A percentile compares a stretch with the other conserved stretches of the same genome.
These are phyloP conservation scores for Phialocephala sp. DNA, from an alignment of 2,329 filamentous ascomycete species.

Conservation along the genomic window DNA sequence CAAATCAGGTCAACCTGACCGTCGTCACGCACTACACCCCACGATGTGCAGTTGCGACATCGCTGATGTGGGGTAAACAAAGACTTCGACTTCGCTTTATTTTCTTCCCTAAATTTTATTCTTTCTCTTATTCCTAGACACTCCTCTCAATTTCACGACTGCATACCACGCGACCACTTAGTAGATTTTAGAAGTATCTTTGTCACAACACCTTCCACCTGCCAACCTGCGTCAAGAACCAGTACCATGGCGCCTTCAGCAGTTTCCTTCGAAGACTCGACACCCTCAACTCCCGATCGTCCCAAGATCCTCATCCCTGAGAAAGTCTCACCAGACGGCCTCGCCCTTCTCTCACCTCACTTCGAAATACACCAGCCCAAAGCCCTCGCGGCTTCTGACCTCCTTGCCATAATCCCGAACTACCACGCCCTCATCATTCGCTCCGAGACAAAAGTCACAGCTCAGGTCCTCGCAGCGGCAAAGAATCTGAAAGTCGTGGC, in stretches of 20 bases:
- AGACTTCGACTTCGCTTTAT: neutral
- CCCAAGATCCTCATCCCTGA: slow-evolving; percentile 72
- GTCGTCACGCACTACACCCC: neutral
- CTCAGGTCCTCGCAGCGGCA: slow-evolving; percentile 67
- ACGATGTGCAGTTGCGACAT: neutral
- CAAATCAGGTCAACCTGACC: slow-evolving; percentile 1
- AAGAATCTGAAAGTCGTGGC: slow-evolving; percentile 78
- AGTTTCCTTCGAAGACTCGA: slow-evolving; percentile 8
- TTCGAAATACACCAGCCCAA: slow-evolving; percentile 74
- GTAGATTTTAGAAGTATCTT: neutral
- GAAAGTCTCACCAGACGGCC: slow-evolving; percentile 79
- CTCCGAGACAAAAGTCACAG: slow-evolving; percentile 81
- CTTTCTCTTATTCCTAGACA: neutral
- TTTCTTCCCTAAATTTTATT: neutral
- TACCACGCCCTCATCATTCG: slow-evolving; percentile 82
- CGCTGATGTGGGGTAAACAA: slow-evolving; percentile 10
- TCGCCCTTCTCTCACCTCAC: slow-evolving; percentile 68
- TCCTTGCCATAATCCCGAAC: slow-evolving; percentile 68
- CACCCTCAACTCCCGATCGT: slow-evolving; percentile 18
- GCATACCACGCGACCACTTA: neutral
- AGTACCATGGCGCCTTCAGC: slow-evolving; percentile 37
- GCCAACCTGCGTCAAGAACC: neutral
- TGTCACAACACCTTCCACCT: neutral
- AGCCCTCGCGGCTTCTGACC: slow-evolving; percentile 65
- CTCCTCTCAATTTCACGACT: neutral